Evolutionary conservation across 1,139 yeast genomes (phyloP).

Genomic region (Geotrichum aggregatum): DNA sequence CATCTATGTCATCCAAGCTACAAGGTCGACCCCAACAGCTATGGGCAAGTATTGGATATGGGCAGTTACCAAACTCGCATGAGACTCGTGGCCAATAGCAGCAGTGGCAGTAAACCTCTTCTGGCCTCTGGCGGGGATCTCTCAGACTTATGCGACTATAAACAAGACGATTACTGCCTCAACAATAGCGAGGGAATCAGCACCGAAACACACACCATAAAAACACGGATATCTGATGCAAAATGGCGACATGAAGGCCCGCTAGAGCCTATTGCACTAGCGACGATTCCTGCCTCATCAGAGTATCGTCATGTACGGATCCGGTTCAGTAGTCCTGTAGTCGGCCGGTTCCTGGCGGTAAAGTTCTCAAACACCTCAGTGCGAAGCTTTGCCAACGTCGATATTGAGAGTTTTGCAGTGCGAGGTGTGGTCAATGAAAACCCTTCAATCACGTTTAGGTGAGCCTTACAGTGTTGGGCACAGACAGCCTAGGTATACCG

Average conservation of each 20-base stretch:
- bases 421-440: slow-evolving; percentile 13
- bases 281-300: slow-evolving; percentile 17
- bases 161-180: background rate
- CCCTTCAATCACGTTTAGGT: slow-evolving; percentile 3
- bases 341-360: slow-evolving; percentile 20
- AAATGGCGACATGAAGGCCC: slow-evolving; percentile 14
- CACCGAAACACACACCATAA: background rate
- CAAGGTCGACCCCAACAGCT: slow-evolving; percentile 9
- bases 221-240: slow-evolving; percentile 2
- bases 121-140: too few species aligned
- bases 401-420: slow-evolving; percentile 22
- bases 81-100: background rate
- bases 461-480: background rate
- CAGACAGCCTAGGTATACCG: background rate
- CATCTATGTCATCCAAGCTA: slow-evolving; percentile 18
- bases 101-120: background rate
- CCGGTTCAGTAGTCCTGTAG: slow-evolving; percentile 19
- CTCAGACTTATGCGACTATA: too few species aligned
- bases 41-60: slow-evolving; percentile 13
- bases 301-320: slow-evolving; percentile 20
- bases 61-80: slow-evolving; percentile 4
- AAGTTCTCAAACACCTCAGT: slow-evolving; percentile 18
- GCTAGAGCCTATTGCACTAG: slow-evolving; percentile 22
- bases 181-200: background rate
- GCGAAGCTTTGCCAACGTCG: slow-evolving; percentile 21